Conservation (phyloP, 495 filamentous ascomycete genomes). For the Pyronema domesticum region DNA sequence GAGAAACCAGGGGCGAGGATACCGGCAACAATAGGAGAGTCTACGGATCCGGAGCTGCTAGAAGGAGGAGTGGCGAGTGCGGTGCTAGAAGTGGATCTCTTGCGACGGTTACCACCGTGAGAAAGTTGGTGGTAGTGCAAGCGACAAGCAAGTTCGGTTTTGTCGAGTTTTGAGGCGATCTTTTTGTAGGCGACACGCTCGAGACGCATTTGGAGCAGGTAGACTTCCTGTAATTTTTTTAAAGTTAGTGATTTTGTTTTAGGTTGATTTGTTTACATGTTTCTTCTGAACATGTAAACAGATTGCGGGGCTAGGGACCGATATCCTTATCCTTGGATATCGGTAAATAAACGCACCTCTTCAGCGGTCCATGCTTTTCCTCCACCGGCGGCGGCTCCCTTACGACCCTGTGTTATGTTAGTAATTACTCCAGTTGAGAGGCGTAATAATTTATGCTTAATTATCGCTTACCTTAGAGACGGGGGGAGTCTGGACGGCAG, state of each 20-base stretch:
- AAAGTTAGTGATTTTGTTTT: neutral
- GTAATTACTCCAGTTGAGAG: neutral
- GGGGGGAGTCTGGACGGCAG: constrained; percentile 1
- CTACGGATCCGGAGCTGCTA: constrained; percentile 16
- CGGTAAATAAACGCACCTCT: constrained; percentile 37
- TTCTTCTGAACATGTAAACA: neutral
- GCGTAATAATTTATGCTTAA: neutral
- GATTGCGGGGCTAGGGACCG: neutral
- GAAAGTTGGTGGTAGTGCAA: constrained; percentile 71
- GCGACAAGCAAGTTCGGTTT: constrained; percentile 70
- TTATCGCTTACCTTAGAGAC: constrained; percentile 5
- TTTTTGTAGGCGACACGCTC: constrained; percentile 85
- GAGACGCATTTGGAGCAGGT: constrained; percentile 62
- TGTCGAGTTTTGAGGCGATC: constrained; percentile 64
- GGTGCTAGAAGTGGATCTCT: constrained; percentile 32
- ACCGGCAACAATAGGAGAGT: neutral
- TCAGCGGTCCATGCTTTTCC: constrained; percentile 63
- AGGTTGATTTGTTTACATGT: neutral
- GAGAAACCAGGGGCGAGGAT: constrained; percentile 19
- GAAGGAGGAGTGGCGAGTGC: constrained; percentile 15
- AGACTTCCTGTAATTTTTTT: constrained; percentile 45
- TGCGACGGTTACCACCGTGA: constrained; percentile 51
- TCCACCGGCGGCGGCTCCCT: constrained; percentile 48
- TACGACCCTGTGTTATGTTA: constrained; percentile 29
- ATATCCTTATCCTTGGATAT: too few species aligned